Base-by-base conservation (phyloP, 352 stramenopile genomes). In the Globisporangium lucens region DNA sequence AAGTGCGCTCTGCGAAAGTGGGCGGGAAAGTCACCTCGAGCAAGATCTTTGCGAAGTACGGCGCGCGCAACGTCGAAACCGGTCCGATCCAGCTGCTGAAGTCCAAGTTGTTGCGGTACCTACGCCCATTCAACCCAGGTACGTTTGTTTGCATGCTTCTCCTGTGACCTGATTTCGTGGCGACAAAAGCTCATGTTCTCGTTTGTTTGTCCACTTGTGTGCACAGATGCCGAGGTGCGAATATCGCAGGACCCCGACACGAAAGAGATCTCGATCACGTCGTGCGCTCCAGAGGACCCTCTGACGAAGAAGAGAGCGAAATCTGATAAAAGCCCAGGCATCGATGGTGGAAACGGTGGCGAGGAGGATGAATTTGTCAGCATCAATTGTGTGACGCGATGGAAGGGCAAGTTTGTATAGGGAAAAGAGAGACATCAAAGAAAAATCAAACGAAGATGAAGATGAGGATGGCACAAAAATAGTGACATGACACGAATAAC, bases 31-130 rank as follows among this genome's bases (percentile, higher is more conserved):
- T 85, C 27, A 79, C 70, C 24, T 80, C 67, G 27, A 85, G 72
- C 65, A 91, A 91, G 57, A 80, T 94, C 22, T 94, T 91, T 55
- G 87, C 87, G 55, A 93, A 92, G 57, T 95, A 95, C 65, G 87
- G 87, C 13, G 87, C 87, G 20, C 82, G 87, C 12, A 87, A 91
- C 64, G 85, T 95, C 22, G 85, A 92, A 59, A 91, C 76, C 1
- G 87, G 87, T 27, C 87, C 87, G 24, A 84, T 95, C 24, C 87
- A 95, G 65, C 69, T 89, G 49, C 82, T 95, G 67, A 95, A 93
- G 63, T 89, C 87, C 7, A 95, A 93, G 66, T 70, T 95, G 46
- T 58, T 92, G 61, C 85, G 85, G 9, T 90, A 90, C 64, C 43
- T 92, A 36, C 79, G 85, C 9, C 86, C 86, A 7, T 93, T 88